Conservation (phyloP, 23 red algal species). For the Chondrus crispus region DNA sequence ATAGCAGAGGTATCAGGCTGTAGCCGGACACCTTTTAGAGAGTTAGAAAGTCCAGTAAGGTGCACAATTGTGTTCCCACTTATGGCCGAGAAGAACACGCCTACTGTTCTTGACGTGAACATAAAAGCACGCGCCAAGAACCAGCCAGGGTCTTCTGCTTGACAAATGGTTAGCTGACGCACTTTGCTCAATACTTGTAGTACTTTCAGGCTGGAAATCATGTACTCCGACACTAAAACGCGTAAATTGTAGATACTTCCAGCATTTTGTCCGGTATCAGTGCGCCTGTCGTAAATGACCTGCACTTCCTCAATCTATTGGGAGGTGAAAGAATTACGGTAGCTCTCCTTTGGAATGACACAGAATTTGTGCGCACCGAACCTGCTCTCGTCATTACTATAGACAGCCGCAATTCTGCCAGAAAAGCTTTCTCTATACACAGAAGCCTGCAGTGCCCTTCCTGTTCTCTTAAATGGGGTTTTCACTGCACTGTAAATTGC, state of each 20-base stretch:
- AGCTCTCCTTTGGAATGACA: not conserved
- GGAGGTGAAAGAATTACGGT: not conserved
- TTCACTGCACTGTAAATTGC: not conserved
- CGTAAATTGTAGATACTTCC: too few species aligned
- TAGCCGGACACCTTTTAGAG: too few species aligned
- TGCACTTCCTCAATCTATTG: not conserved
- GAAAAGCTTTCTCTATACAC: slow-evolving; percentile 4
- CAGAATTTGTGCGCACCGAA: not conserved
- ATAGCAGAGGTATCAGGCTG: too few species aligned
- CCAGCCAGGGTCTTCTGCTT: slow-evolving; percentile 22
- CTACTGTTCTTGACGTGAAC: slow-evolving; percentile 6
- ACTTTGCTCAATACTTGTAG: too few species aligned
- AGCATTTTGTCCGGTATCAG: too few species aligned
- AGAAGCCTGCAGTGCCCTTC: not conserved
- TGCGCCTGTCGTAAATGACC: too few species aligned
- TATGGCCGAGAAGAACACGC: not conserved
- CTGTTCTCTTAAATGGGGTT: not conserved
- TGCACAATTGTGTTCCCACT: not conserved
- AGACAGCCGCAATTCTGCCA: not conserved
- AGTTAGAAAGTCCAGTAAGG: not conserved
- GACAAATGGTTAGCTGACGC: not conserved
- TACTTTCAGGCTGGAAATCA: too few species aligned
- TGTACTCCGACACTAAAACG: too few species aligned
- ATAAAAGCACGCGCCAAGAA: slow-evolving; percentile 17
- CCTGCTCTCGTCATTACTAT: not conserved